Conservation (phyloP, 306 rosid species). For the Hippophae rhamnoides region DNA sequence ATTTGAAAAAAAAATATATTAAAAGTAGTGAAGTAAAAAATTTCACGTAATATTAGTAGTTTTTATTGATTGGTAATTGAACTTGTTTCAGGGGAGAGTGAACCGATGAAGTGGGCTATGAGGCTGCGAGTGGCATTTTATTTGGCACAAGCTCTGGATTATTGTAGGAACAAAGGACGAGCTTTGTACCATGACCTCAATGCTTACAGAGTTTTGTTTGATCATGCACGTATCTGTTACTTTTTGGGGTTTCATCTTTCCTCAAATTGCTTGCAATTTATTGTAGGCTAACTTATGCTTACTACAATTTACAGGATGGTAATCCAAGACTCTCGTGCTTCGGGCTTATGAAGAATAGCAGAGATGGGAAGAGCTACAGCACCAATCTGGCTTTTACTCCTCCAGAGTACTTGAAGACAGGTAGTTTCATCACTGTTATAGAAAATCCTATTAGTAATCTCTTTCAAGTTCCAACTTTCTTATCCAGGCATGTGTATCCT, state of each 20-base stretch:
- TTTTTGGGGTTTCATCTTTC: not conserved
- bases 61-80: not conserved
- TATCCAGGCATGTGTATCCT: too few relatives aligned
- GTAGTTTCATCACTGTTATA: slow-evolving; percentile 25
- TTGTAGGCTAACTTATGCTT: slow-evolving; percentile 15
- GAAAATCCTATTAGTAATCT: not conserved
- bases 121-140: slow-evolving; percentile 94
- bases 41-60: not conserved
- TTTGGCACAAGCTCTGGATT: slow-evolving; percentile 92
- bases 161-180: slow-evolving; percentile 77
- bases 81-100: slow-evolving; percentile 64
- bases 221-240: slow-evolving; percentile 39
- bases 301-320: slow-evolving; percentile 51
- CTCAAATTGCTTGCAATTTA: slow-evolving; percentile 12
- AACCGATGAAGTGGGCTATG: slow-evolving; percentile 99
- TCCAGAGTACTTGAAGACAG: slow-evolving; percentile 95
- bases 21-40: too few relatives aligned
- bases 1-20: too few relatives aligned
- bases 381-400: slow-evolving; percentile 98
- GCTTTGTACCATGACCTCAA: slow-evolving; percentile 94
- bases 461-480: too few relatives aligned
- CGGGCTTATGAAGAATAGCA: slow-evolving; percentile 98
- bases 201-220: slow-evolving; percentile 91
- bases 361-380: slow-evolving; percentile 95
- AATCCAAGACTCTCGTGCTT: slow-evolving; percentile 95